Percentiles rank a stretch among this genome's conserved stretches.
Evolutionary conservation across 164 flowering plant genomes (phyloP).

Genomic region (Annona squamosa): DNA sequence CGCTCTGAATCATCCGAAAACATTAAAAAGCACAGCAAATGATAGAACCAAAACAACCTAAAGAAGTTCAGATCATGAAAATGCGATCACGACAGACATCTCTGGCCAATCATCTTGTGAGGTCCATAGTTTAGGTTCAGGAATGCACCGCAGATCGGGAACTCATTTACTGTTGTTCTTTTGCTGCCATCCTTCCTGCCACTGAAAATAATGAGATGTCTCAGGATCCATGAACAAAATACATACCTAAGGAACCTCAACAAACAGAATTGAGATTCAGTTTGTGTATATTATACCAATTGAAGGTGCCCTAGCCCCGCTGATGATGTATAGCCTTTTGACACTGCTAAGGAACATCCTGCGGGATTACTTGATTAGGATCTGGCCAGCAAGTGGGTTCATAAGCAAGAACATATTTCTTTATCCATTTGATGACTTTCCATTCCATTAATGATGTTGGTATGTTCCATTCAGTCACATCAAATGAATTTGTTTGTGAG

Average conservation of each 20-base stretch:
- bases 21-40: background rate
- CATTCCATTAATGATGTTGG: background rate
- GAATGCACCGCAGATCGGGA: background rate
- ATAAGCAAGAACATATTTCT: background rate
- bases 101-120: background rate
- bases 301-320: constrained; percentile 12
- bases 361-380: constrained; percentile 1
- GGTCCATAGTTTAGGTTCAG: background rate
- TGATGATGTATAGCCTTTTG: constrained; percentile 17
- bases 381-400: background rate
- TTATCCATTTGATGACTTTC: background rate
- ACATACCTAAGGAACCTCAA: background rate
- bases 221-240: background rate
- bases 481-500: background rate
- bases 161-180: constrained; percentile 1
- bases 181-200: constrained; percentile 3
- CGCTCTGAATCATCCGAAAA: background rate
- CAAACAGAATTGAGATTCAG: background rate
- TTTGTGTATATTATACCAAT: constrained; percentile 3
- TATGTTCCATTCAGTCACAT: background rate
- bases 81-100: background rate
- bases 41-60: constrained; percentile 1
- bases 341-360: constrained; percentile 17
- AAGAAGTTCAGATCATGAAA: constrained; percentile 4
- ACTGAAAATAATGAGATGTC: background rate